Evolutionary conservation across 1,284 basidiomycete genomes (phyloP).

Genomic region (Leccinum fallax): DNA sequence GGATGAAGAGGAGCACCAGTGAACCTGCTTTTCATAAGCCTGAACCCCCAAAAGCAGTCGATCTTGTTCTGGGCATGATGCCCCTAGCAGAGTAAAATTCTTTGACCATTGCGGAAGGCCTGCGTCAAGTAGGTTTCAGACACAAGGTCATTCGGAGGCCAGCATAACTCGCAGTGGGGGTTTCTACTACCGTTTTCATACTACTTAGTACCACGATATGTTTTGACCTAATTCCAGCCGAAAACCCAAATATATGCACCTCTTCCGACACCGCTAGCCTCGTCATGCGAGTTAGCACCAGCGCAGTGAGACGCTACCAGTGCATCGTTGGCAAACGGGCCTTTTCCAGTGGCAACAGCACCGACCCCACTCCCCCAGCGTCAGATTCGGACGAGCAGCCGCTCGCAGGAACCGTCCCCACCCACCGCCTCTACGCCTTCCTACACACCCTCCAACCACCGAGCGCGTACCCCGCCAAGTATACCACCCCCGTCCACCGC

Average conservation of each 20-base stretch:
- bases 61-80: too few relatives aligned
- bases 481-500: conserved; percentile 53
- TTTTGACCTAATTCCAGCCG: background rate
- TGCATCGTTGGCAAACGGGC: background rate
- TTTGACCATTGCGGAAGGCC: too few relatives aligned
- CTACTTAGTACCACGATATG: too few relatives aligned
- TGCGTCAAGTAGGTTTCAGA: too few relatives aligned
- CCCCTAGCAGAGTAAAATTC: too few relatives aligned
- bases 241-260: background rate
- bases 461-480: conserved; percentile 48
- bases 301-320: background rate
- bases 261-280: background rate
- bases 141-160: too few relatives aligned
- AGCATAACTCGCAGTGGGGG: too few relatives aligned
- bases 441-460: conserved; percentile 56
- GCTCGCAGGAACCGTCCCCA: conserved; percentile 47
- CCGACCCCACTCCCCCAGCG: background rate
- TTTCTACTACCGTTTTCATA: too few relatives aligned
- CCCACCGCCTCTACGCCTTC: conserved; percentile 59
- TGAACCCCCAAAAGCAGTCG: too few relatives aligned
- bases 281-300: background rate
- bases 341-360: background rate
- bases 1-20: too few relatives aligned
- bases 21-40: too few relatives aligned
- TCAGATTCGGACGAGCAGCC: background rate